Evolutionary conservation across 805 yeast genomes (phyloP).

Genomic region (Saturnispora dispora): DNA sequence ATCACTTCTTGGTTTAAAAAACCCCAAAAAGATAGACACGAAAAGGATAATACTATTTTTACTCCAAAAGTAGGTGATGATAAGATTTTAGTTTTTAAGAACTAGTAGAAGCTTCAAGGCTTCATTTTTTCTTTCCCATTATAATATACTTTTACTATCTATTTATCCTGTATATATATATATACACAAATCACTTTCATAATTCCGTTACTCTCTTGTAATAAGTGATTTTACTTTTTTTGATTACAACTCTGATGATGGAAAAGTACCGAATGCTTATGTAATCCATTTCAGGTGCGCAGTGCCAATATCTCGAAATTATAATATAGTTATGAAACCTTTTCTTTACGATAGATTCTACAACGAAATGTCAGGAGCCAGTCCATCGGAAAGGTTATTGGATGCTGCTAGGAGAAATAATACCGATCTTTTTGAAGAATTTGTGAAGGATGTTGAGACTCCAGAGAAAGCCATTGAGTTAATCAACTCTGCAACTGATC

Average conservation of each 20-base stretch:
- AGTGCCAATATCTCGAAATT: not conserved
- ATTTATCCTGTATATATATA: too few relatives aligned
- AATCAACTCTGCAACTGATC: constrained; percentile 63
- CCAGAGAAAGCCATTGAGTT: constrained; percentile 34
- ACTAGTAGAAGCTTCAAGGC: not conserved
- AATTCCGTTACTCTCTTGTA: too few relatives aligned
- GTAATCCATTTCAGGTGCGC: not conserved
- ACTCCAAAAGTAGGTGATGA: constrained; percentile 32
- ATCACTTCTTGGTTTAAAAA: constrained; percentile 31
- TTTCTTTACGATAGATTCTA: not conserved
- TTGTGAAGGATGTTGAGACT: constrained; percentile 32
- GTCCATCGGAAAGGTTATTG: constrained; percentile 65
- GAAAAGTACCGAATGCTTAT: not conserved
- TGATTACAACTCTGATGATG: too few relatives aligned
- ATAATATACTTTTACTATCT: too few relatives aligned
- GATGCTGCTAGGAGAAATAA: constrained; percentile 89
- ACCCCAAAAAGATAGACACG: constrained; percentile 36
- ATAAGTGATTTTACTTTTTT: too few relatives aligned
- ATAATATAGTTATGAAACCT: not conserved
- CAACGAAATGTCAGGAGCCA: constrained; percentile 35
- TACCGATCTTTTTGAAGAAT: constrained; percentile 55
- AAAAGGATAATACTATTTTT: constrained; percentile 36
- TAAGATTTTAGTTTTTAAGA: constrained; percentile 23
- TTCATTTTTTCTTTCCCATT: not conserved
- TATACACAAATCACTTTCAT: too few relatives aligned